A percentile compares a stretch with the other conserved stretches of the same genome.
Evolutionary conservation across 2,329 filamentous ascomycete genomes (phyloP).

Genomic region (Calonectria naviculata): DNA sequence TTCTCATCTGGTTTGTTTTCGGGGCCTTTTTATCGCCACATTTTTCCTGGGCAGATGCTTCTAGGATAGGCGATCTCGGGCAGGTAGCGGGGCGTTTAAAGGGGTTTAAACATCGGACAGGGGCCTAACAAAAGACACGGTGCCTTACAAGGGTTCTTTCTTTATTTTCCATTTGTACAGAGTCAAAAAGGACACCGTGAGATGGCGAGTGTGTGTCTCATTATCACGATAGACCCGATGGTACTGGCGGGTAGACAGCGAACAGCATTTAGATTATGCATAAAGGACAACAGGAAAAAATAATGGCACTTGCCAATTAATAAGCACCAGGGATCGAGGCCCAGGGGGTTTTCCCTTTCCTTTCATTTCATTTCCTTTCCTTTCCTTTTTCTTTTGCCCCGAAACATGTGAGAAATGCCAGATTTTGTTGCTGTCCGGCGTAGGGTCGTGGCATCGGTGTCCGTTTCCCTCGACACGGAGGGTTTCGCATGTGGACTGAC

Average conservation of each 20-base stretch:
- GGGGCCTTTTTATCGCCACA: neutral
- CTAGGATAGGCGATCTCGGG: neutral
- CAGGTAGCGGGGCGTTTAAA: conserved; percentile 6
- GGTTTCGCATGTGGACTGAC: conserved; percentile 6
- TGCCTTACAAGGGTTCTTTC: neutral
- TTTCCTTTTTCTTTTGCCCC: too few relatives aligned
- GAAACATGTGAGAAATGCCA: neutral
- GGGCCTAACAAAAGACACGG: conserved; percentile 5
- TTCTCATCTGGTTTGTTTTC: neutral
- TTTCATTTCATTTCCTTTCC: too few relatives aligned
- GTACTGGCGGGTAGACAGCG: neutral
- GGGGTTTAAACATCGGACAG: neutral
- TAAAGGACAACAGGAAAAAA: neutral
- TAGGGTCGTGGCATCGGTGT: neutral
- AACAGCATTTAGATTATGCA: conserved; percentile 2
- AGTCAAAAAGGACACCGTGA: neutral
- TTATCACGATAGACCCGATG: neutral
- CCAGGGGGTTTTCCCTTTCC: too few relatives aligned
- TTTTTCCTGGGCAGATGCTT: neutral
- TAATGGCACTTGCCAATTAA: neutral
- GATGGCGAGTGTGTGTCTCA: neutral
- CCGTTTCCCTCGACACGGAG: neutral
- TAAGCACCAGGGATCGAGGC: neutral
- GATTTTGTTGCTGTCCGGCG: neutral
- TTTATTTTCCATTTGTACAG: conserved; percentile 3